These are phyloP conservation scores for Neofusicoccum cordaticola DNA, from an alignment of 2,329 filamentous ascomycete species.

Conservation along the genomic window DNA sequence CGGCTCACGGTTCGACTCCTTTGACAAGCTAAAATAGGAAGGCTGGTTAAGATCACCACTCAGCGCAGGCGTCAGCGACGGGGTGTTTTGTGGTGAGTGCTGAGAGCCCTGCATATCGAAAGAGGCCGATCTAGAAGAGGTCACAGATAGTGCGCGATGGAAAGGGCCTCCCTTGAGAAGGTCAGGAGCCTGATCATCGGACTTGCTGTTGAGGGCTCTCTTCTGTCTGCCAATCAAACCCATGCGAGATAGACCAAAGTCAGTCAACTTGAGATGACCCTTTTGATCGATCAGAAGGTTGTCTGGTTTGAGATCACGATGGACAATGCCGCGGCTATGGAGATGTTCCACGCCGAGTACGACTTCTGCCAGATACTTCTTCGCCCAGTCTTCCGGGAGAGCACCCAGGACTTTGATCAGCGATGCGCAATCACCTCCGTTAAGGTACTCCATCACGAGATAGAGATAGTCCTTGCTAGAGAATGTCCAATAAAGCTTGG, in stretches of 20 bases:
- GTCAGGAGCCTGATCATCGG: constrained; percentile 83
- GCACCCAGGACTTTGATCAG: constrained; percentile 92
- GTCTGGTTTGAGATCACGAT: constrained; percentile 94
- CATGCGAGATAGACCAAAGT: constrained; percentile 97
- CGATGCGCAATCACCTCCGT: constrained; percentile 94
- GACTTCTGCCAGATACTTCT: constrained; percentile 95
- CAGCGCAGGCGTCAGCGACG: constrained; percentile 79
- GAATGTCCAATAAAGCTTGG: constrained; percentile 99
- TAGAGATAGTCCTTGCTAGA: constrained; percentile 99
- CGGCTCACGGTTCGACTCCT: constrained; percentile 60
- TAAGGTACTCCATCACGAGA: constrained; percentile 98
- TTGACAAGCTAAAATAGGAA: constrained; percentile 83
- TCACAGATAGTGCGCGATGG: constrained; percentile 76
- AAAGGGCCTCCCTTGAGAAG: constrained; percentile 90
- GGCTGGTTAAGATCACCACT: constrained; percentile 70
- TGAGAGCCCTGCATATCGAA: constrained; percentile 75
- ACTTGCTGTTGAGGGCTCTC: constrained; percentile 74
- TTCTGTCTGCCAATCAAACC: constrained; percentile 95
- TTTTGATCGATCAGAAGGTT: constrained; percentile 96
- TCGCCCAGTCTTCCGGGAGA: constrained; percentile 93
- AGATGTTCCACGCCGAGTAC: constrained; percentile 95
- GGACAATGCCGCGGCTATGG: constrained; percentile 90
- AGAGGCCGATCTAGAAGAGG: constrained; percentile 88
- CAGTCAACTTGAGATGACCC: constrained; percentile 92
- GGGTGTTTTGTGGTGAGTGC: constrained; percentile 79